Percentiles rank a stretch among this genome's conserved stretches.
phyloP scores from a whole-genome alignment of 192 early-diverging fungal genomes.

The Gaertneriomyces sp. region DNA sequence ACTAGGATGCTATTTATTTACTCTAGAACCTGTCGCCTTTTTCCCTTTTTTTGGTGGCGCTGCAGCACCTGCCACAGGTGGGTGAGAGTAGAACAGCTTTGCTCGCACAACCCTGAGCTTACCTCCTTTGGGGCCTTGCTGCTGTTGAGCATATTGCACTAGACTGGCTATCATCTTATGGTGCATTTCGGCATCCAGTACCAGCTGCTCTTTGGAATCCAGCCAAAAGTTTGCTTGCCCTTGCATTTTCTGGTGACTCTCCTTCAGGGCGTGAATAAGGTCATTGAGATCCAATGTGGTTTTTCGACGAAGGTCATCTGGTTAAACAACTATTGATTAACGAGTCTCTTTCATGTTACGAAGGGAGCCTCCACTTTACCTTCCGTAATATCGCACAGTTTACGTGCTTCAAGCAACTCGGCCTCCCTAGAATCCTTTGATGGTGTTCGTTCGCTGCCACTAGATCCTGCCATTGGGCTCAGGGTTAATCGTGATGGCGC shows the following conservation, averaged over 20 bases:
- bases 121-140: slow-evolving; percentile 37
- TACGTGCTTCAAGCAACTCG: slow-evolving; percentile 48
- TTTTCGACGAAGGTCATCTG: slow-evolving; percentile 49
- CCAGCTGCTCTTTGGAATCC: slow-evolving; percentile 56
- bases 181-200: slow-evolving; percentile 64
- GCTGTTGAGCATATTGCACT: slow-evolving; percentile 56
- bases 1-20: too few relatives aligned
- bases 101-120: background rate
- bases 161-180: slow-evolving; percentile 63
- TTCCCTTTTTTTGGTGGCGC: too few relatives aligned
- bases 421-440: slow-evolving; percentile 33
- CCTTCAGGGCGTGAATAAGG: slow-evolving; percentile 30
- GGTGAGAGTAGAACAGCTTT: background rate
- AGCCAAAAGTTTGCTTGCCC: slow-evolving; percentile 56
- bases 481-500: too few relatives aligned
- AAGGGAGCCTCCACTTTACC: slow-evolving; percentile 26
- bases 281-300: slow-evolving; percentile 35
- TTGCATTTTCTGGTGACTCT: slow-evolving; percentile 42
- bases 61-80: too few relatives aligned
- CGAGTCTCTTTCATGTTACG: background rate
- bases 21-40: too few relatives aligned
- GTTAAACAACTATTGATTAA: background rate
- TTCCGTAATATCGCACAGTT: slow-evolving; percentile 43
- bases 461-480: too few relatives aligned
- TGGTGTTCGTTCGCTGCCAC: background rate